A percentile compares a stretch with the other conserved stretches of the same genome.
Evolutionary conservation across 2,329 filamentous ascomycete species (phyloP).

Genomic region (Sporothrix schenckii): DNA sequence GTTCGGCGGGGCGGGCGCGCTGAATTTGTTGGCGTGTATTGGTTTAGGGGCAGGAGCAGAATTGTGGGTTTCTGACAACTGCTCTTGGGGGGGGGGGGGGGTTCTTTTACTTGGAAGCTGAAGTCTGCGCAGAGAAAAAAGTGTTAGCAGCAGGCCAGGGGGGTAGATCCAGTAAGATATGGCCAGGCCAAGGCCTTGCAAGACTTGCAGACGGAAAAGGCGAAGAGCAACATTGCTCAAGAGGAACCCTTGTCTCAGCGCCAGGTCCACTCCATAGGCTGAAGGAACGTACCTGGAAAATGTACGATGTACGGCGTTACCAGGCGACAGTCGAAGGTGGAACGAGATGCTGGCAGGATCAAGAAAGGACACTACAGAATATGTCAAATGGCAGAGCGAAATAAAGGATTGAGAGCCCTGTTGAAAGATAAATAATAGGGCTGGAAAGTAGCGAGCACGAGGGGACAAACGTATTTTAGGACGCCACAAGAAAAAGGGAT

Average conservation of each 20-base stretch:
- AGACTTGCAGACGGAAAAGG: constrained; percentile 3
- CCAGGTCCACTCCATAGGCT: not conserved
- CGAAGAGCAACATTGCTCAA: constrained; percentile 23
- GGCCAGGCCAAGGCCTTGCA: constrained; percentile 15
- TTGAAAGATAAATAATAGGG: constrained; percentile 8
- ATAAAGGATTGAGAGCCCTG: constrained; percentile 8
- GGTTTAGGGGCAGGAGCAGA: constrained; percentile 22
- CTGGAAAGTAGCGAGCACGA: not conserved
- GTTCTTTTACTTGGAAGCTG: constrained; percentile 8
- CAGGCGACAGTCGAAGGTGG: not conserved
- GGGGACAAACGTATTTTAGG: not conserved
- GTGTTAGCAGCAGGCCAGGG: constrained; percentile 14
- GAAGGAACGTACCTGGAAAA: constrained; percentile 18
- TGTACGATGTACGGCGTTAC: constrained; percentile 12
- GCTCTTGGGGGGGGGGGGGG: constrained; percentile 7
- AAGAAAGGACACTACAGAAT: not conserved
- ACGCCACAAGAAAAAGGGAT: constrained; percentile 16
- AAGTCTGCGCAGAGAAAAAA: constrained; percentile 11
- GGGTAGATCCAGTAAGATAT: not conserved
- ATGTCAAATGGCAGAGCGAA: not conserved
- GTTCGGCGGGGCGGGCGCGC: constrained; percentile 30
- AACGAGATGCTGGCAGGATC: not conserved
- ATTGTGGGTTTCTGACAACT: constrained; percentile 29
- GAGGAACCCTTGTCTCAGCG: constrained; percentile 21
- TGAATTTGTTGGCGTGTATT: constrained; percentile 31